Evolutionary conservation across 73 alveolate genomes (phyloP), one percentile per base, ranked within the genome.

Genomic region (Tetrahymena elliotti): DNA sequence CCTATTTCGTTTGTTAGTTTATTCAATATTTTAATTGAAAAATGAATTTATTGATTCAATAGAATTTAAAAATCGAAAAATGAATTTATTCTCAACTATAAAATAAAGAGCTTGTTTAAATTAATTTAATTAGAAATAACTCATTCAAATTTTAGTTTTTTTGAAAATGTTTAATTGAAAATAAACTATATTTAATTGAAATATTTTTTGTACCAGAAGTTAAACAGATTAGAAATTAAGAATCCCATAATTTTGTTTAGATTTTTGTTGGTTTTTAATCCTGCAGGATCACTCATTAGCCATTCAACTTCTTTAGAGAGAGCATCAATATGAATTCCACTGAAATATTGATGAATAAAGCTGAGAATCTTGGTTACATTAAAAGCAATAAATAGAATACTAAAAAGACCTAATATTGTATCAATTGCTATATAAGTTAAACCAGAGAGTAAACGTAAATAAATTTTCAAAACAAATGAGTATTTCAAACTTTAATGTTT

Each of bases 231-330:
- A 82, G 97, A 94, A 38, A 97, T 97, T 83, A 93, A 68, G 84
- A 84, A 54, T 7, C 99, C 99, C 36, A 97, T 47, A 38, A 97
- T 96, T 47, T 94, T 93, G 93, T 97, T 98, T 33, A 97, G 93
- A n/a, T 97, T 96, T 18, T 97, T 96, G 54, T 97, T 97, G 4
- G 99, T 98, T 94, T 97, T 97, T 35, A 97, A 94, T 40, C 99
- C 99, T 6, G 98, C 99, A 35, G 99, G 99, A 31, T 96, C 88
- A 24, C 98, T 98, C 98, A 97, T 97, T 22, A 97, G 97, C 98
- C 98, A 97, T 36, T 97, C 95, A 0, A 97, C 97, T 97, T 97
- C 97, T 93, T 95, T 84, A 6, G 94, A 93, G 8, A 97, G 93
- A 27, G 97, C 99, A 54, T 97, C 99, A 35, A 97, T 95, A 83